These are phyloP conservation scores for Karstenula rhodostoma DNA, from an alignment of 2,329 filamentous ascomycete species.

Conservation along the genomic window DNA sequence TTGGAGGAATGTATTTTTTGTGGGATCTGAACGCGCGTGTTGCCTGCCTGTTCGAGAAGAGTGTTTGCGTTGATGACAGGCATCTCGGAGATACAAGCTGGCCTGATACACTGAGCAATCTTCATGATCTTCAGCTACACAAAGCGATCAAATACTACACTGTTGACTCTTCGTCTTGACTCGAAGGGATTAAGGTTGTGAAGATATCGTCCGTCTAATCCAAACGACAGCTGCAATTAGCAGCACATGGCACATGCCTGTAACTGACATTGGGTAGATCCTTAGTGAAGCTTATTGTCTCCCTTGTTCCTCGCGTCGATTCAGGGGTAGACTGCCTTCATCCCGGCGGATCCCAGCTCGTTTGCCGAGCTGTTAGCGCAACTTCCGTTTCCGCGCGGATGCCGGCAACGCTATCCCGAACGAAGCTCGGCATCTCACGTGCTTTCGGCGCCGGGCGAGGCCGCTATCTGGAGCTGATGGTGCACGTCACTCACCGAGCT, in stretches of 20 bases:
- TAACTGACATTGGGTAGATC: not conserved
- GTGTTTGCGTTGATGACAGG: not conserved
- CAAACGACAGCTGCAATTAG: not conserved
- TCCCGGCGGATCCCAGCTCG: not conserved
- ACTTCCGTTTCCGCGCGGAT: slow-evolving; percentile 8
- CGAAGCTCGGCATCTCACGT: slow-evolving; percentile 4
- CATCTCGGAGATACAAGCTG: slow-evolving; percentile 10
- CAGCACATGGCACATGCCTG: not conserved
- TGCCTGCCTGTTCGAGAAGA: not conserved
- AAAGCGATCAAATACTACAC: not conserved
- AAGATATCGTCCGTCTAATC: not conserved
- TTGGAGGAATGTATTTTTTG: slow-evolving; percentile 1
- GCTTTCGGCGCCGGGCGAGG: not conserved
- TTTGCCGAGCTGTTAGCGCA: slow-evolving; percentile 4
- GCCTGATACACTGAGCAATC: not conserved
- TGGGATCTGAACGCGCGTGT: not conserved
- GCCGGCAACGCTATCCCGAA: not conserved
- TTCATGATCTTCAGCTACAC: not conserved
- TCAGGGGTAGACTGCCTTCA: slow-evolving; percentile 4
- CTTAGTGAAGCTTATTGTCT: not conserved
- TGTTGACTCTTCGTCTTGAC: not conserved
- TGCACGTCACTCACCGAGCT: slow-evolving; percentile 11
- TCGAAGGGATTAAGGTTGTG: not conserved
- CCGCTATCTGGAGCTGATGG: not conserved
- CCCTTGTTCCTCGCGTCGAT: not conserved